phyloP scores from a whole-genome alignment of 2,329 filamentous ascomycete genomes.

The Colletotrichum caudatum region DNA sequence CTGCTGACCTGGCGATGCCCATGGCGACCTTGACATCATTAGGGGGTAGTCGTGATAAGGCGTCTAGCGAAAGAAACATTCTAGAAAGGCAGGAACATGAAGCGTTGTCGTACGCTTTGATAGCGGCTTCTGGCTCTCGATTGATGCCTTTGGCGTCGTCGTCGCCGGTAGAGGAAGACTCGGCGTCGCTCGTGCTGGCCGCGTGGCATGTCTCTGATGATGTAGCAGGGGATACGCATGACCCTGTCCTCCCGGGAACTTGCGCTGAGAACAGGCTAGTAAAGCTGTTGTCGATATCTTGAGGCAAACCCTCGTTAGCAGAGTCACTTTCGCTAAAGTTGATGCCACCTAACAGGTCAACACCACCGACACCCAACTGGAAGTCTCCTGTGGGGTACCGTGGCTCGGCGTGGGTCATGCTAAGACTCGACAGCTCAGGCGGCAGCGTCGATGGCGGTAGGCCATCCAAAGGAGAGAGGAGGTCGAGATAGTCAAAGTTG shows the following conservation, averaged over 20 bases:
- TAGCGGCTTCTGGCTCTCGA: not conserved
- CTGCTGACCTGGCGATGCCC: conserved; percentile 60
- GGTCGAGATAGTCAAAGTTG: conserved; percentile 53
- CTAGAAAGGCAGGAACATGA: conserved; percentile 62
- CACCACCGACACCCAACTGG: conserved; percentile 44
- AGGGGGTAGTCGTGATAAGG: conserved; percentile 59
- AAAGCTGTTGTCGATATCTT: conserved; percentile 45
- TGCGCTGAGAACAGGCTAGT: conserved; percentile 31
- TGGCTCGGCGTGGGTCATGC: conserved; percentile 36
- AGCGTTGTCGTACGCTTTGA: conserved; percentile 41
- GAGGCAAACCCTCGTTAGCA: conserved; percentile 46
- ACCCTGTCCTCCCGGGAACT: conserved; percentile 21
- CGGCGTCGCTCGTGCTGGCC: conserved; percentile 12
- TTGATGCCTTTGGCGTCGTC: not conserved
- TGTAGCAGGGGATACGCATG: conserved; percentile 15
- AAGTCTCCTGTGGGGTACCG: conserved; percentile 36
- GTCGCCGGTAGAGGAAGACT: conserved; percentile 14
- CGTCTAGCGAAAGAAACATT: conserved; percentile 64
- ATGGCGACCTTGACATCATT: conserved; percentile 60
- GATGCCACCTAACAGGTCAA: conserved; percentile 50
- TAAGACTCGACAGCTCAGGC: conserved; percentile 20
- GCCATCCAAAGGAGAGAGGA: conserved; percentile 44
- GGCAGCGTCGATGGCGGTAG: conserved; percentile 30
- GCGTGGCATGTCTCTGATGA: conserved; percentile 32
- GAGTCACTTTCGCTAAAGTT: conserved; percentile 50